phyloP scores from a whole-genome alignment of 1,139 yeast species.

The Diutina scorzettiae region DNA sequence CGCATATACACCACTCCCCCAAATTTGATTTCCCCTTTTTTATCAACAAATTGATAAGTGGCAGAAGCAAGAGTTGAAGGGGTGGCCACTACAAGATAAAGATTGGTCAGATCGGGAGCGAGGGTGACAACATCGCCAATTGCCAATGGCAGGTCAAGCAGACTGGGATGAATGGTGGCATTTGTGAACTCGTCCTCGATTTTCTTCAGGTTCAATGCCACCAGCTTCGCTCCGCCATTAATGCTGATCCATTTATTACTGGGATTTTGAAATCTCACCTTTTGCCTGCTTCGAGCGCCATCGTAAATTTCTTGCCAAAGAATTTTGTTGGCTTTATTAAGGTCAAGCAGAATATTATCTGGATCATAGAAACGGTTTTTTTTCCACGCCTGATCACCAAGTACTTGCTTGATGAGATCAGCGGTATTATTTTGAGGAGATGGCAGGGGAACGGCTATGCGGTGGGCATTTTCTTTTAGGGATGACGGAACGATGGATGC shows the following conservation, averaged over 20 bases:
- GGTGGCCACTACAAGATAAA: slow-evolving; percentile 22
- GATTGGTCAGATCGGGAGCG: slow-evolving; percentile 18
- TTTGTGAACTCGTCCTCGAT: not conserved
- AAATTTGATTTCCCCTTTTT: slow-evolving; percentile 44
- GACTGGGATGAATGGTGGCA: not conserved
- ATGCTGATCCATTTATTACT: slow-evolving; percentile 14
- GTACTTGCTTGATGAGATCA: not conserved
- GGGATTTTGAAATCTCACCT: slow-evolving; percentile 14
- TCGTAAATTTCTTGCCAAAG: slow-evolving; percentile 11
- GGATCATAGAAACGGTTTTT: slow-evolving; percentile 9
- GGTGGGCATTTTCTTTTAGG: not conserved
- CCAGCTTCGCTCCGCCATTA: not conserved
- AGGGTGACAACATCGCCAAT: slow-evolving; percentile 31
- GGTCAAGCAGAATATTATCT: slow-evolving; percentile 9
- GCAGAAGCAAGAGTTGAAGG: slow-evolving; percentile 19
- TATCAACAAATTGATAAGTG: slow-evolving; percentile 39
- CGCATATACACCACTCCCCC: slow-evolving; percentile 36
- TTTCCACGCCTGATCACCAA: not conserved
- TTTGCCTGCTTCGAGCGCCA: slow-evolving; percentile 11
- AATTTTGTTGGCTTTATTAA: slow-evolving; percentile 7
- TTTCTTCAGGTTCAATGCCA: not conserved
- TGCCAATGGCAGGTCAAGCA: slow-evolving; percentile 12
- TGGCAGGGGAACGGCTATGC: not conserved
- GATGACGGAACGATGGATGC: not conserved
- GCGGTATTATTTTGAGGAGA: too few relatives aligned